phyloP scores from a whole-genome alignment of 1,139 yeast species.

The Taphrina populina region DNA sequence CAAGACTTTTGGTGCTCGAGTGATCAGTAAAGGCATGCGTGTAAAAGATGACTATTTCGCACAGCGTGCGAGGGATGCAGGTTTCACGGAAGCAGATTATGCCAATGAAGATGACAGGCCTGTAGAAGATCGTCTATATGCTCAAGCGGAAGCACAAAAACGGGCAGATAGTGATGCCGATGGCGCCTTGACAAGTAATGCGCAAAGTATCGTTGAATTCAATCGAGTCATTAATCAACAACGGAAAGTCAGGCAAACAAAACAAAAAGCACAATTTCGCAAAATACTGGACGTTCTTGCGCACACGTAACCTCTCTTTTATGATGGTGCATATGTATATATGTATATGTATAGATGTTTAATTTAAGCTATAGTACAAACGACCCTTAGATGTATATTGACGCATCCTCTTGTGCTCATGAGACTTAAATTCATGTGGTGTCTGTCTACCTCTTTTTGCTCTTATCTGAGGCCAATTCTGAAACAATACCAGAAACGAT shows the following conservation, averaged over 20 bases:
- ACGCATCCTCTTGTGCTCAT: no score
- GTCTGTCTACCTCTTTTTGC: no score
- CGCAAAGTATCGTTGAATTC: conserved; percentile 17
- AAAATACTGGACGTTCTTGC: no score
- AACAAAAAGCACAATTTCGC: no score
- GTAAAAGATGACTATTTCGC: conserved; percentile 82
- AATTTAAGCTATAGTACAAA: no score
- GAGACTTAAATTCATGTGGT: no score
- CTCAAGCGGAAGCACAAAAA: conserved; percentile 12
- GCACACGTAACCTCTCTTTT: no score
- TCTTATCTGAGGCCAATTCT: not conserved
- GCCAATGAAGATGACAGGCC: conserved; percentile 31
- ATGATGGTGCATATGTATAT: no score
- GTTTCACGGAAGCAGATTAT: conserved; percentile 48
- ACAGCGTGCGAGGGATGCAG: conserved; percentile 54
- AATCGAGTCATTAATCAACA: conserved; percentile 18
- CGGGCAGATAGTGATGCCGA: conserved; percentile 17
- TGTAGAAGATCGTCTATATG: conserved; percentile 7
- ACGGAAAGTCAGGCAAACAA: not conserved
- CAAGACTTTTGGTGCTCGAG: conserved; percentile 69
- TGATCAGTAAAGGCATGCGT: conserved; percentile 62
- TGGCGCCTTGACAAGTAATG: conserved; percentile 4
- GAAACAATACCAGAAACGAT: not conserved
- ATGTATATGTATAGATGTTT: no score
- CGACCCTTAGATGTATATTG: no score